Evolutionary conservation across 192 early-diverging fungal genomes (phyloP).

Genomic region (Coemansia sp.): DNA sequence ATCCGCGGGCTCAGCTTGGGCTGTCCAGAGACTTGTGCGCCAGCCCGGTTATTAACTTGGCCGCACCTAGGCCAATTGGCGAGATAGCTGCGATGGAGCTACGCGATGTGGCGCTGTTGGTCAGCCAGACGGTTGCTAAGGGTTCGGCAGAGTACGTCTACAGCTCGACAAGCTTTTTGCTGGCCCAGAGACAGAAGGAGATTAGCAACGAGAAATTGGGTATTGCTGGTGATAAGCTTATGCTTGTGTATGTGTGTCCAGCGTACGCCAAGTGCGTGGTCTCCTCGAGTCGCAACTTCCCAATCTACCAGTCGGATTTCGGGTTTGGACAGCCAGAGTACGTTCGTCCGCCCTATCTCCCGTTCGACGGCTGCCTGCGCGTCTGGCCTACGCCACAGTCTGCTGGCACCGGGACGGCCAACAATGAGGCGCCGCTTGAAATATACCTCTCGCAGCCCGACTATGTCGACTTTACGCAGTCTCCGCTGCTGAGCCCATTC

Average conservation of each 20-base stretch:
- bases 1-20: constrained; percentile 29
- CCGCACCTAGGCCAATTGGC: constrained; percentile 14
- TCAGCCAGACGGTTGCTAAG: constrained; percentile 21
- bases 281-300: constrained; percentile 49
- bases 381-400: constrained; percentile 47
- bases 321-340: constrained; percentile 47
- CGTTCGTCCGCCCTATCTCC: constrained; percentile 50
- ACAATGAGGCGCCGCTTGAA: constrained; percentile 31
- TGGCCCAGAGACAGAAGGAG: constrained; percentile 24
- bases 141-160: constrained; percentile 25
- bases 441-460: constrained; percentile 47
- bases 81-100: constrained; percentile 28
- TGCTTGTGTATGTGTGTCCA: constrained; percentile 42
- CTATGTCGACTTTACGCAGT: constrained; percentile 31
- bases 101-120: constrained; percentile 25
- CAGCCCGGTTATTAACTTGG: constrained; percentile 42
- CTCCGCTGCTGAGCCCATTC: constrained; percentile 34
- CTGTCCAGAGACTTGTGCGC: constrained; percentile 31
- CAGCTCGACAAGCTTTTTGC: constrained; percentile 42
- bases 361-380: constrained; percentile 53
- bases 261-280: constrained; percentile 36
- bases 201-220: constrained; percentile 18
- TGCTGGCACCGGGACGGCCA: background rate
- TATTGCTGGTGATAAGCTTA: constrained; percentile 12
- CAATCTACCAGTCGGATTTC: constrained; percentile 49